Conservation (phyloP, 192 early-diverging fungal genomes). For the Phycomyces blakesleeanus region DNA sequence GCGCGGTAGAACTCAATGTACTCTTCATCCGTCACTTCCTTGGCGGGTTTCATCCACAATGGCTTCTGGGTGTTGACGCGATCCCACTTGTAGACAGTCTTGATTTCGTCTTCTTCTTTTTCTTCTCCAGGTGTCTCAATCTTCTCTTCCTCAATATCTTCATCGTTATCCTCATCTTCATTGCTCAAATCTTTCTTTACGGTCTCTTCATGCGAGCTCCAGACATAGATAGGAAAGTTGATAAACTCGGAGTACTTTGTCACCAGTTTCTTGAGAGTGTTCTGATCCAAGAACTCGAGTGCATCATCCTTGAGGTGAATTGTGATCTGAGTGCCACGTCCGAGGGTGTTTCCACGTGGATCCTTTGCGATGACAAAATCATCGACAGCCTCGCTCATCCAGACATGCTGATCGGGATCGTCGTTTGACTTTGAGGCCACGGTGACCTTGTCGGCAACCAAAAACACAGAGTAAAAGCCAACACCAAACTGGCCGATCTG, state of each 20-base stretch:
- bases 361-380: conserved; percentile 90
- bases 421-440: conserved; percentile 90
- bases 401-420: conserved; percentile 80
- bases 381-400: conserved; percentile 90
- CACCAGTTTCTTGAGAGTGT: conserved; percentile 64
- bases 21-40: conserved; percentile 72
- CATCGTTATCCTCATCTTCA: conserved; percentile 39
- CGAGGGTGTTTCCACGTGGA: conserved; percentile 83
- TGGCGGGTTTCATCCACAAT: conserved; percentile 86
- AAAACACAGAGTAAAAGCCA: conserved; percentile 97
- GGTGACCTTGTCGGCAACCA: conserved; percentile 92
- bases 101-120: conserved; percentile 58
- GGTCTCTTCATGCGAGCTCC: conserved; percentile 56
- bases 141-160: conserved; percentile 50
- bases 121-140: no score
- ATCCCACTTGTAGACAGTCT: conserved; percentile 65
- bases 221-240: conserved; percentile 94
- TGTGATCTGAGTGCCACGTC: conserved; percentile 92
- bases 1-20: conserved; percentile 89
- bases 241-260: conserved; percentile 95
- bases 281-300: conserved; percentile 72
- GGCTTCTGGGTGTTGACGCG: conserved; percentile 90
- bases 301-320: conserved; percentile 89
- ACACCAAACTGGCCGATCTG: conserved; percentile 99
- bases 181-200: conserved; percentile 53